phyloP scores from a whole-genome alignment of 371 early-diverging fungal genomes.

The Haplosporangium sp. region DNA sequence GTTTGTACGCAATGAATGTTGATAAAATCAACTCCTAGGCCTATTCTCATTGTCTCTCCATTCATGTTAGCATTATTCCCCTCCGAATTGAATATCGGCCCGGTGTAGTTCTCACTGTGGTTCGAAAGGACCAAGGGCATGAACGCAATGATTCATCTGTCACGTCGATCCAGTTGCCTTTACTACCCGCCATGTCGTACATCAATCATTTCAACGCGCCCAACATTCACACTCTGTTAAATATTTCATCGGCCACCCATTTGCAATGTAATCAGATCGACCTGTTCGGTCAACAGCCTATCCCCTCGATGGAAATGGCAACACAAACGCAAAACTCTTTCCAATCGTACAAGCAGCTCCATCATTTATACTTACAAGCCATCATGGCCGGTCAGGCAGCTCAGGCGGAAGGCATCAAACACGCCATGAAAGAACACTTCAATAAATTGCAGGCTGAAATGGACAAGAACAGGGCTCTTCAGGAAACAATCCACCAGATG shows the following conservation, averaged over 20 bases:
- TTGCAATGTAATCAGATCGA: background rate
- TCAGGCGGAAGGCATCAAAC: constrained; percentile 1
- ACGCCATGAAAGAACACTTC: background rate
- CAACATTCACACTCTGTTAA: background rate
- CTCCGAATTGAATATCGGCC: constrained; percentile 13
- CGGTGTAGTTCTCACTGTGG: constrained; percentile 13
- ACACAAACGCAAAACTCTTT: background rate
- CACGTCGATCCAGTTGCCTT: too few species aligned
- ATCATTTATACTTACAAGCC: background rate
- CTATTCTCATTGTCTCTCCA: too few species aligned
- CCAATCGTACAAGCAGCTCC: background rate
- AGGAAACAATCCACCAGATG: background rate
- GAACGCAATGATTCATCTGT: too few species aligned
- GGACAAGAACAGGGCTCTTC: background rate
- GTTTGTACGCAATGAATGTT: background rate
- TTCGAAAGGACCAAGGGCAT: too few species aligned
- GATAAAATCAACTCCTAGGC: too few species aligned
- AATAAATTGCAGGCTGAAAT: background rate
- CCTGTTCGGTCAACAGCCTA: background rate
- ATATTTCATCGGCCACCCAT: too few species aligned
- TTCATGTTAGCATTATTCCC: background rate
- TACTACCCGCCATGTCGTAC: too few species aligned
- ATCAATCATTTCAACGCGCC: too few species aligned
- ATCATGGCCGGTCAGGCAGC: background rate
- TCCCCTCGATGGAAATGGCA: background rate